Base-by-base conservation (phyloP, 768 basidiomycete genomes). In the Phanerodontia chrysosporium region DNA sequence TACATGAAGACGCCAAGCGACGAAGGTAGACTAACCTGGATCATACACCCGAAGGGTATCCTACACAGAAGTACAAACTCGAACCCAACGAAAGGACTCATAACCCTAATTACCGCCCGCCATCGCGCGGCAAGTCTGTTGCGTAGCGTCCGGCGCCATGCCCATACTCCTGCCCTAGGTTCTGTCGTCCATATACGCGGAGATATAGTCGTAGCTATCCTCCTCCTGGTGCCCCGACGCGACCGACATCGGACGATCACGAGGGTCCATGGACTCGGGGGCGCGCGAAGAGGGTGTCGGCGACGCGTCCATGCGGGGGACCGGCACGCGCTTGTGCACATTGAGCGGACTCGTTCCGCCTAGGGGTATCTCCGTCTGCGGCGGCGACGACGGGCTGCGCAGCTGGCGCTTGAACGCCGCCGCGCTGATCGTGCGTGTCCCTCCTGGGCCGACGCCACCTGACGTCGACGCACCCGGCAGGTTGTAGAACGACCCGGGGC, bases 351-450 rank as follows among this genome's bases (percentile, higher is more conserved):
- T 79, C 53, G 75, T 77, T 51, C 83, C 84, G 24, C 74, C 74
- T 9, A 68, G 68, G 51, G 30, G 57, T 24, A 44, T 57, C 22
- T 30, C 49, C 14, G 51, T 60, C 13, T 51, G 53, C 32, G 58
- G 59, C 7, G 59, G 53, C 13, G 45, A 51, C 16, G 58, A 45
- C 32, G 66, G 63, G 39, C 71, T 68, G 22, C 76, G 75, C 1
- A 64, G 68, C 46, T 75, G 75, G 30, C 79, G 83, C 28, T 86
- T 76, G 72, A 92, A 92, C 25, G 89, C 89, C 5, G 88, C 86
- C 0, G 89, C 89, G 2, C 87, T 82, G 54, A 92, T 90, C 57
- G 83, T 92, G 45, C 85, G 78, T 14, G 79, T 69, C 57, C 39
- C 66, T 32, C 58, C 48, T 42, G 65, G 45, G 63, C 58, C 60